Base-by-base conservation (phyloP, 2,329 filamentous ascomycete genomes). In the Elsinoe ampelina region DNA sequence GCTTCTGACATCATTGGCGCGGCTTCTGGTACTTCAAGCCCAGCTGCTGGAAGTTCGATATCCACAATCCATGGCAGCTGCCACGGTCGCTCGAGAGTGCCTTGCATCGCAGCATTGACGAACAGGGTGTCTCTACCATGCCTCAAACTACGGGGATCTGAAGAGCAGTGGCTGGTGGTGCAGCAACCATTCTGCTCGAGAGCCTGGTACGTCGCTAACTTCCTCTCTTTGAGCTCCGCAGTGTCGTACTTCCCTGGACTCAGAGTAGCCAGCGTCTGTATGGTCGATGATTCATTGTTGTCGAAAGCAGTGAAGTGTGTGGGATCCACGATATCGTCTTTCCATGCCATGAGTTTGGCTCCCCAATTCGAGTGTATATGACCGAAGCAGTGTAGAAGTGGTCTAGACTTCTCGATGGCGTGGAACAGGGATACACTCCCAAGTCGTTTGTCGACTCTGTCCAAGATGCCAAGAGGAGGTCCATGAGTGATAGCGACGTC, bases 401-500 rank as follows among this genome's bases (percentile, higher is more conserved):
- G 82, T 55, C 70, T 71, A 8, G 74, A 75, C 6, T 79, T 71
- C 55, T 71, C 67, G 1, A 77, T 68, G 0, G 81, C 81, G 1
- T 70, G 67, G 1, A 79, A 70, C 1, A 85, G 68, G 62, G 77
- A 73, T 41, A 73, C 68, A 64, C 82, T 84, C 0, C 82, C 82
- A 1, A 78, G 79, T 42, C 35, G 15, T 20, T 54, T 20, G 20
- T 69, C 64, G 2, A 64, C 64, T n/a, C 60, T 57, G 61, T 84
- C 82, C 2, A 82, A 67, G 2, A 79, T 65, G 0, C 70, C 71
- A 17, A 68, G 63, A 0, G 81, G 80, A 2, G 82, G 82, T 0
- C 81, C 81, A 63, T 85, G 82, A 0, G 81, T 84, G 64, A 85
- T 73, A 59, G 83, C 70, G 5, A 85, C 72, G 63, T 84, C 80